Percentiles rank a stretch among this genome's conserved stretches.
phyloP scores from a whole-genome alignment of 176 grass and related monocot species.

The Oropetium thomaeum region DNA sequence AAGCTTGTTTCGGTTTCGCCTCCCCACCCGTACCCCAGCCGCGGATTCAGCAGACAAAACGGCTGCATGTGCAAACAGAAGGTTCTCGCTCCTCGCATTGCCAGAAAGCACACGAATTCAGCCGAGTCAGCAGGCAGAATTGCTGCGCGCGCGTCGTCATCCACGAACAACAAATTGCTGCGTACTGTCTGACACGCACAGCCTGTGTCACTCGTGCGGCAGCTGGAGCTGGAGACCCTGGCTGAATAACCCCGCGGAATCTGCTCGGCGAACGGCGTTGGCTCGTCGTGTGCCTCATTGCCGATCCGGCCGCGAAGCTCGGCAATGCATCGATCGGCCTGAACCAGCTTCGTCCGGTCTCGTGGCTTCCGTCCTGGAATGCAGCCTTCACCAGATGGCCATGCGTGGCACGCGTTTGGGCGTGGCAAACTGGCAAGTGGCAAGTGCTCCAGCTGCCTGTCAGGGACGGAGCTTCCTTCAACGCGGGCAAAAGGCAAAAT shows the following conservation, averaged over 20 bases:
- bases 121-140: not conserved
- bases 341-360: not conserved
- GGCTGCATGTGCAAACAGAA: not conserved
- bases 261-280: not conserved
- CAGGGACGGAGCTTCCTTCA: too few species aligned
- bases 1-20: not conserved
- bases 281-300: not conserved
- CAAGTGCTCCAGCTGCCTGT: not conserved
- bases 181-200: not conserved
- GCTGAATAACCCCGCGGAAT: not conserved
- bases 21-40: too few species aligned
- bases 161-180: not conserved
- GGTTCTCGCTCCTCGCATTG: not conserved
- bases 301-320: not conserved
- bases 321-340: not conserved
- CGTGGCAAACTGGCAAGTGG: not conserved
- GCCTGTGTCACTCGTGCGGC: not conserved
- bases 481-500: too few species aligned
- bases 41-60: constrained; percentile 35
- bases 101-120: not conserved
- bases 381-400: constrained; percentile 4
- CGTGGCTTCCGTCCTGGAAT: constrained; percentile 9
- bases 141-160: too few species aligned
- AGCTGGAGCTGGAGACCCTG: not conserved
- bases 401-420: not conserved